Conservation (phyloP, 2,329 filamentous ascomycete genomes). For the Aspergillus chevalieri region DNA sequence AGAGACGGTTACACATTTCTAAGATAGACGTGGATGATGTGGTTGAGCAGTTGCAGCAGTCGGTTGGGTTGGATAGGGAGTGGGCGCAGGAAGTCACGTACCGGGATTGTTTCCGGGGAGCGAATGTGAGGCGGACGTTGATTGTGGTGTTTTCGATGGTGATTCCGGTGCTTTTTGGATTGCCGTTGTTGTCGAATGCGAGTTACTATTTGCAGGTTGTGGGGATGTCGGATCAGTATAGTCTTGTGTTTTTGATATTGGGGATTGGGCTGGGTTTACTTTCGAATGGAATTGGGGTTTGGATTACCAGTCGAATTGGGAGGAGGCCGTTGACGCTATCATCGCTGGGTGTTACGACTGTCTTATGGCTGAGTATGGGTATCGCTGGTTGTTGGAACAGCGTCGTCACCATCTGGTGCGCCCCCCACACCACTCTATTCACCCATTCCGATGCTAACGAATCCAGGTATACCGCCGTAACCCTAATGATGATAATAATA, state of each 20-base stretch:
- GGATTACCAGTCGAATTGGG: constrained; percentile 38
- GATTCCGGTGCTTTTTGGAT: constrained; percentile 42
- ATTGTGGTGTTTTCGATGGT: constrained; percentile 37
- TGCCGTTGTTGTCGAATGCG: constrained; percentile 39
- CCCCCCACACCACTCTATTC: not conserved
- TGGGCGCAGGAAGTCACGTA: constrained; percentile 30
- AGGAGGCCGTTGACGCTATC: constrained; percentile 30
- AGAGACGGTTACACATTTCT: constrained; percentile 45
- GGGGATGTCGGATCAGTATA: constrained; percentile 23
- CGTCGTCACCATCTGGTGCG: constrained; percentile 36
- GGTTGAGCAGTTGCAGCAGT: constrained; percentile 30
- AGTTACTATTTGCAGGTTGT: constrained; percentile 37
- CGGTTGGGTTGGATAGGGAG: constrained; percentile 46
- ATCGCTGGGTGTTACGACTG: constrained; percentile 20
- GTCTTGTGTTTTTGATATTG: constrained; percentile 41
- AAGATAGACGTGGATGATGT: constrained; percentile 29
- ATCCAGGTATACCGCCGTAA: constrained; percentile 36
- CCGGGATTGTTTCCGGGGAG: constrained; percentile 19
- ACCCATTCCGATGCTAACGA: not conserved
- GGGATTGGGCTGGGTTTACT: constrained; percentile 43
- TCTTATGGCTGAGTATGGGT: constrained; percentile 44
- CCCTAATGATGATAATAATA: constrained; percentile 42
- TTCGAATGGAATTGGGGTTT: constrained; percentile 42
- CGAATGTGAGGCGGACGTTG: constrained; percentile 22
- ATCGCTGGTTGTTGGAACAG: constrained; percentile 43